Percentiles rank a stretch among this genome's conserved stretches.
phyloP scores from a whole-genome alignment of 148 eudicot genomes.

The Chenopodium formosanum region DNA sequence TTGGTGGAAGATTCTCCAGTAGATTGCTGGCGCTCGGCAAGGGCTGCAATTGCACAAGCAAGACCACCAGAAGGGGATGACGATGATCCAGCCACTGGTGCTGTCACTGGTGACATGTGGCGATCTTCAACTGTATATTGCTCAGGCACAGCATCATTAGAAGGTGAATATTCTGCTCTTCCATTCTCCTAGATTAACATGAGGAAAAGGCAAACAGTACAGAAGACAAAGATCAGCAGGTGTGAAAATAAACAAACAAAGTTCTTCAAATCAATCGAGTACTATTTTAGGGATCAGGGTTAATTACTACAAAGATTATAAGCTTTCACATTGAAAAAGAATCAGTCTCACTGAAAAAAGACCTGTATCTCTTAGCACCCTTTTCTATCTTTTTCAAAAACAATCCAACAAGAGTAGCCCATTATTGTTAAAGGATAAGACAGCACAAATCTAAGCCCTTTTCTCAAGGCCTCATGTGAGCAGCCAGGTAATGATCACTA shows the following conservation, averaged over 20 bases:
- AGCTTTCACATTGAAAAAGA: neutral
- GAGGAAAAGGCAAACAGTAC: neutral
- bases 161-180: conserved; percentile 35
- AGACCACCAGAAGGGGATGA: conserved; percentile 95
- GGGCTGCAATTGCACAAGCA: conserved; percentile 93
- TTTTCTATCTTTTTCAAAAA: neutral
- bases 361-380: neutral
- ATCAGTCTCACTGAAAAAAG: neutral
- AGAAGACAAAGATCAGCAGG: neutral
- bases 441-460: neutral
- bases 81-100: conserved; percentile 47
- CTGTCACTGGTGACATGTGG: conserved; percentile 35
- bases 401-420: neutral
- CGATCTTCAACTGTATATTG: conserved; percentile 40
- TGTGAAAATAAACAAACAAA: neutral
- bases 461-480: neutral
- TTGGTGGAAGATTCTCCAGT: conserved; percentile 44
- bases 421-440: neutral
- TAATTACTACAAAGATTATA: neutral
- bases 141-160: conserved; percentile 37
- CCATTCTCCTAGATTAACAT: conserved; percentile 56
- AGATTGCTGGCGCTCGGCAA: conserved; percentile 82
- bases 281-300: neutral
- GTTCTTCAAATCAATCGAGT: neutral
- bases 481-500: neutral